Evolutionary conservation across 176 grass and related monocot species (phyloP).

Genomic region (Microstegium vimineum): DNA sequence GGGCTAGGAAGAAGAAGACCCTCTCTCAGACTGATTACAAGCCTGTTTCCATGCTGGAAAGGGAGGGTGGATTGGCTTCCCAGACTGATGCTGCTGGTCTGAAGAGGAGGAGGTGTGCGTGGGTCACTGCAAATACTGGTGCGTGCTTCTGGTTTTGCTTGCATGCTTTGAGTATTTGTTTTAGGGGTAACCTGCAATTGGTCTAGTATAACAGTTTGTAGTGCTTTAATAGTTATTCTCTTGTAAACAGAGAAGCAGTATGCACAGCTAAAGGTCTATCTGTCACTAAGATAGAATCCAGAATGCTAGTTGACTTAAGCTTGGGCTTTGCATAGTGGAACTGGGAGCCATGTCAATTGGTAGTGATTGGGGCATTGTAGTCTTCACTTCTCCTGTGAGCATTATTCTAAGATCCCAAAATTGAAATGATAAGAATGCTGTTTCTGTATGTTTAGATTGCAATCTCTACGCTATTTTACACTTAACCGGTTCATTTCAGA

Average conservation of each 20-base stretch:
- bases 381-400: neutral
- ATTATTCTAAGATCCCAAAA: neutral
- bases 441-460: neutral
- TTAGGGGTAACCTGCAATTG: neutral
- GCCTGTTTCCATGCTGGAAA: constrained; percentile 45
- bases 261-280: neutral
- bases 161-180: constrained; percentile 2
- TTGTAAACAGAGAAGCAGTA: neutral
- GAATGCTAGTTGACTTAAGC: neutral
- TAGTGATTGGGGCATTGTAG: neutral
- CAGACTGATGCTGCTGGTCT: constrained; percentile 31
- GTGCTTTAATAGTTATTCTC: neutral
- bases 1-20: constrained; percentile 46
- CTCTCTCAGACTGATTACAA: constrained; percentile 39
- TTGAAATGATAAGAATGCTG: neutral
- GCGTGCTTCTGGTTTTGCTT: neutral
- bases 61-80: constrained; percentile 32
- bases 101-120: constrained; percentile 79
- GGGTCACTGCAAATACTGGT: constrained; percentile 93
- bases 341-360: neutral
- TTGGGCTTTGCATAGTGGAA: neutral
- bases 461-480: neutral
- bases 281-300: neutral
- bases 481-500: neutral
- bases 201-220: neutral